Conservation (phyloP, 768 basidiomycete genomes). For the Podaxis rugospora region DNA sequence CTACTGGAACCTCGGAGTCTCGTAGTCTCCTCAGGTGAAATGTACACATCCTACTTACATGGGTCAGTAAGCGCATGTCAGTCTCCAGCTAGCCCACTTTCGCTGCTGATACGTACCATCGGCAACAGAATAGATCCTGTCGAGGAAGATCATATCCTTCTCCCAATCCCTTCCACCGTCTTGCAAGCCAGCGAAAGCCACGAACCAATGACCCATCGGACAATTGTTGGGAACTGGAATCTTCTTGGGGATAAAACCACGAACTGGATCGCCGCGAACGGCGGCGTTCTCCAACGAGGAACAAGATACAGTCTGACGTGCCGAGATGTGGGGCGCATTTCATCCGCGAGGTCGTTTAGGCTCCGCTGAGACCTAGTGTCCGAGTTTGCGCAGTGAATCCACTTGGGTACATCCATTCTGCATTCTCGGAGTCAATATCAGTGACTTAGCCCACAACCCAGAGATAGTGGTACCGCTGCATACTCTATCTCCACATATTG, state of each 20-base stretch:
- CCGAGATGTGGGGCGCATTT: constrained; percentile 71
- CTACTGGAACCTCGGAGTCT: constrained; percentile 85
- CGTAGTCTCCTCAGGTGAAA: constrained; percentile 62
- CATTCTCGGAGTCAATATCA: background rate
- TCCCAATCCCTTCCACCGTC: constrained; percentile 15
- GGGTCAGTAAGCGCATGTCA: constrained; percentile 40
- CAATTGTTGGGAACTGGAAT: constrained; percentile 52
- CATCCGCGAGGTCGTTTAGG: constrained; percentile 24
- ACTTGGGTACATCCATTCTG: background rate
- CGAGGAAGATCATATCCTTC: constrained; percentile 42
- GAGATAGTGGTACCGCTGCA: background rate
- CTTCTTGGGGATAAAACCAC: constrained; percentile 39
- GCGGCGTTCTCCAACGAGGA: constrained; percentile 51
- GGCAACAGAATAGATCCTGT: constrained; percentile 52
- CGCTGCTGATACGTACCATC: constrained; percentile 8
- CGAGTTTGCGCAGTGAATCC: background rate
- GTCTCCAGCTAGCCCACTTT: background rate
- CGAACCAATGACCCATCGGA: background rate
- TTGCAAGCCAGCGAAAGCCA: constrained; percentile 19
- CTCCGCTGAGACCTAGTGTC: constrained; percentile 16
- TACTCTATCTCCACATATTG: background rate
- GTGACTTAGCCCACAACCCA: background rate
- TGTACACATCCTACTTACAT: constrained; percentile 76
- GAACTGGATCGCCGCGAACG: constrained; percentile 35
- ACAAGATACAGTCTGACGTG: constrained; percentile 83